These are phyloP conservation scores for Pythium guiyangense DNA, from an alignment of 352 stramenopile species.

Conservation along the genomic window DNA sequence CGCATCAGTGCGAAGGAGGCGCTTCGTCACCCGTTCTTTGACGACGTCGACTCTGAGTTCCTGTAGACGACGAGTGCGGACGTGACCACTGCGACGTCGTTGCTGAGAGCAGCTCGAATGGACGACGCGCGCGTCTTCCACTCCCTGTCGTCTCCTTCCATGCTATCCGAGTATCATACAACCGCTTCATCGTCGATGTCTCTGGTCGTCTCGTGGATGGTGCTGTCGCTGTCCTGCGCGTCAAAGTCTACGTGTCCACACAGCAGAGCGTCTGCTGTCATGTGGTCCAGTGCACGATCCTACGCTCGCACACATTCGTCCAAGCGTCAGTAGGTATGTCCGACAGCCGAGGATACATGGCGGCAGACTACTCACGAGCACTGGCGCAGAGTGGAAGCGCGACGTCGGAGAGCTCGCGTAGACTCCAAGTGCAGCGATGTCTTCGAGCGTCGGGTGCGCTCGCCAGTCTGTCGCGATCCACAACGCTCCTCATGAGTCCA, in stretches of 20 bases:
- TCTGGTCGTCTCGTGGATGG: not conserved
- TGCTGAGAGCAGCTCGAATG: no score
- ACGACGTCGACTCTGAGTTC: conserved; percentile 71
- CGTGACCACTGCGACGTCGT: not conserved
- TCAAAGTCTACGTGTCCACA: not conserved
- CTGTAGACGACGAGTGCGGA: conserved; percentile 27
- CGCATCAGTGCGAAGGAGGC: conserved; percentile 83
- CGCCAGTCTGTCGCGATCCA: conserved; percentile 6
- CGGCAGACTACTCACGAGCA: not conserved
- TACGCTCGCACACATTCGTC: not conserved
- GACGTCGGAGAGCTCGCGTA: conserved; percentile 19
- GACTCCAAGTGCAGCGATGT: conserved; percentile 23
- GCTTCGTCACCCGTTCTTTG: conserved; percentile 81
- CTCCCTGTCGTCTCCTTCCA: no score
- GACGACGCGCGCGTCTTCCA: no score
- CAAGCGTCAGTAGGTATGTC: not conserved
- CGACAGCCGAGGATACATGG: no score
- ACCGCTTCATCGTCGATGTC: not conserved
- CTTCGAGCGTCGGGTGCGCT: conserved; percentile 7
- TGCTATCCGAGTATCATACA: not conserved
- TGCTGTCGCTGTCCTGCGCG: not conserved
- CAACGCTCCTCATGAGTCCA: not conserved
- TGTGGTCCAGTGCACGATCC: not conserved
- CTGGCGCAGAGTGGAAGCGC: conserved; percentile 1
- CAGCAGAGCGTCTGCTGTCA: not conserved